Conservation (phyloP, 2,329 filamentous ascomycete species). For the Fusarium continuum region DNA sequence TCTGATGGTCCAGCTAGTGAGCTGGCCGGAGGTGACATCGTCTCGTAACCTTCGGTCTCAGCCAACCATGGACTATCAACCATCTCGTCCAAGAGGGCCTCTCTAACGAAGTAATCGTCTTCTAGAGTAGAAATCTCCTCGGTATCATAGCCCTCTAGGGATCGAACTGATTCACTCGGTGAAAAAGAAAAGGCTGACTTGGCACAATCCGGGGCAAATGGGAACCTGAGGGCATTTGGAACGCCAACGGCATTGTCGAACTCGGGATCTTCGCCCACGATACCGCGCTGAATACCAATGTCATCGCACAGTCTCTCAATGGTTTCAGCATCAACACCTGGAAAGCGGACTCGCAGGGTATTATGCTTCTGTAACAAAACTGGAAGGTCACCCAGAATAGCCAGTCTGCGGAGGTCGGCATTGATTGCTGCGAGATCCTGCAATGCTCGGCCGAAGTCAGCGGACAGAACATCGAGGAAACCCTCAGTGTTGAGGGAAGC, state of each 20-base stretch:
- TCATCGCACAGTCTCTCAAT: slow-evolving; percentile 88
- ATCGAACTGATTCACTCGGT: slow-evolving; percentile 59
- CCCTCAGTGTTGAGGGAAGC: slow-evolving; percentile 82
- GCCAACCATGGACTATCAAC: slow-evolving; percentile 61
- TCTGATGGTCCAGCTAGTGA: slow-evolving; percentile 57
- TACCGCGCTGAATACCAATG: slow-evolving; percentile 81
- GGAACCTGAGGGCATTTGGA: slow-evolving; percentile 82
- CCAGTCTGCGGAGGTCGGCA: slow-evolving; percentile 81
- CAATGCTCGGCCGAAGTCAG: slow-evolving; percentile 86
- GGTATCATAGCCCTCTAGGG: slow-evolving; percentile 53
- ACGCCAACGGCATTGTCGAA: slow-evolving; percentile 75
- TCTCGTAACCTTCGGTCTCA: slow-evolving; percentile 59
- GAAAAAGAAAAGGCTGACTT: slow-evolving; percentile 57
- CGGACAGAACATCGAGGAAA: slow-evolving; percentile 83
- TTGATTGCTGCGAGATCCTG: slow-evolving; percentile 83
- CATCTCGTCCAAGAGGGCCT: slow-evolving; percentile 55
- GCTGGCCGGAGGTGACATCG: slow-evolving; percentile 59
- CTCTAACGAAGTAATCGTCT: slow-evolving; percentile 50
- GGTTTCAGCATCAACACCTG: slow-evolving; percentile 84
- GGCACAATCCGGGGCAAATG: slow-evolving; percentile 74
- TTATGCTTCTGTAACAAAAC: slow-evolving; percentile 75
- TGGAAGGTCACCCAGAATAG: slow-evolving; percentile 83
- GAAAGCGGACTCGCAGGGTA: slow-evolving; percentile 83
- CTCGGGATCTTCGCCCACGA: slow-evolving; percentile 78
- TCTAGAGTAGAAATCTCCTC: slow-evolving; percentile 50